Evolutionary conservation across 75 land plant species (phyloP).

Genomic region (Chamaecyparis obtusa): DNA sequence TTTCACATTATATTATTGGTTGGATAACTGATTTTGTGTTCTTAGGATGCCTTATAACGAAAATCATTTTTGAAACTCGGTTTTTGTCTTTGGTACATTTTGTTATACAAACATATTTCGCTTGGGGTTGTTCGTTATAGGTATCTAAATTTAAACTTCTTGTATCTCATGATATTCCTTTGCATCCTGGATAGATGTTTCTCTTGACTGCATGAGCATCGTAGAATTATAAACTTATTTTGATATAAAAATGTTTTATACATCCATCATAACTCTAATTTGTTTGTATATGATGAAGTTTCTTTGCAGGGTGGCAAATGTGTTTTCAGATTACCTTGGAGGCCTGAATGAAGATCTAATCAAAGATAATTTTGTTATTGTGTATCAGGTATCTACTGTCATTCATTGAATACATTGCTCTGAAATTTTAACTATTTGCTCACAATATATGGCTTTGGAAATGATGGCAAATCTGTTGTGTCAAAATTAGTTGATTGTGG

Average conservation of each 20-base stretch:
- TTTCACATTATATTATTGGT: neutral
- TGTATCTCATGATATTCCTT: too few relatives aligned
- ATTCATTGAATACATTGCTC: neutral
- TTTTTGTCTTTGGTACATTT: neutral
- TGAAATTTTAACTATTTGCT: neutral
- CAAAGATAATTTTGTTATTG: conserved; percentile 97
- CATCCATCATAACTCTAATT: neutral
- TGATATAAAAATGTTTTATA: neutral
- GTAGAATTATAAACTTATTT: neutral
- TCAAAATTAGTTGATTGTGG: neutral
- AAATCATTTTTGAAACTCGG: neutral
- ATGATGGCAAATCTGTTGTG: neutral
- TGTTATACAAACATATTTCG: neutral
- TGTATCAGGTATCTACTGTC: conserved; percentile 75
- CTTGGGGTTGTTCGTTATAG: neutral
- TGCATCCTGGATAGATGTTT: neutral
- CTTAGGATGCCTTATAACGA: neutral
- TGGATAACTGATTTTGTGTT: neutral
- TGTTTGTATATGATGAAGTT: conserved; percentile 49
- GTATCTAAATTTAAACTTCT: neutral
- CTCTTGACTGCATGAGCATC: neutral
- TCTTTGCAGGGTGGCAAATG: conserved; percentile 90
- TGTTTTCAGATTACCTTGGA: conserved; percentile 88
- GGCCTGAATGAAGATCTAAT: conserved; percentile 89
- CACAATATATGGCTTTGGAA: neutral